Percentiles rank a stretch among this genome's conserved stretches.
These are phyloP conservation scores for Cymodocea nodosa DNA, from an alignment of 116 monocot species.

Conservation along the genomic window DNA sequence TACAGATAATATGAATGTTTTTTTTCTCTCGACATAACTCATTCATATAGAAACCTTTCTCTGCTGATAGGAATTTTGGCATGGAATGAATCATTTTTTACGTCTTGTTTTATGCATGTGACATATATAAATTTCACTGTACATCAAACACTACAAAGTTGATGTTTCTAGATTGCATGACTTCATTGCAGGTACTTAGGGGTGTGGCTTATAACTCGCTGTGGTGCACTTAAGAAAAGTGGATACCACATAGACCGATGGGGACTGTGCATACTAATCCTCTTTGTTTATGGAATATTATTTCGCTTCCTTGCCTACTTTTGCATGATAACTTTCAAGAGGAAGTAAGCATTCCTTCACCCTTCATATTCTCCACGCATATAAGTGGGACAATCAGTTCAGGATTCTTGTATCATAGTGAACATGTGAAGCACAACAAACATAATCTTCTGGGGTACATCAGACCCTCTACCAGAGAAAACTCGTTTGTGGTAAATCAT, in stretches of 20 bases:
- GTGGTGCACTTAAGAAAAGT: conserved; percentile 45
- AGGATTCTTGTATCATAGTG: no score
- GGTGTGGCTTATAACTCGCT: conserved; percentile 93
- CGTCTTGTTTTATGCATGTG: no score
- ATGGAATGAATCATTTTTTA: no score
- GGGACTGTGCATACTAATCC: conserved; percentile 48
- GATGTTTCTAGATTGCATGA: neutral
- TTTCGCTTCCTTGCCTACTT: conserved; percentile 82
- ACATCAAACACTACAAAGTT: no score
- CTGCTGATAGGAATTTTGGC: no score
- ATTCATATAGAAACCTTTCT: no score
- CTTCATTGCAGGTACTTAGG: conserved; percentile 57
- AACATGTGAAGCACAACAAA: no score
- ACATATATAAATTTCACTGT: no score
- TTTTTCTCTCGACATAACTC: no score
- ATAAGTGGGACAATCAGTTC: no score
- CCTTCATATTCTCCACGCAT: neutral
- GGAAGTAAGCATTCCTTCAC: conserved; percentile 22
- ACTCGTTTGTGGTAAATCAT: neutral
- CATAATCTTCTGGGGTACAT: no score
- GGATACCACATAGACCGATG: conserved; percentile 53
- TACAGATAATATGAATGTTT: no score
- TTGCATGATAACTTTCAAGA: conserved; percentile 65
- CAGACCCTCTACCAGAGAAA: neutral
- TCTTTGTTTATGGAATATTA: conserved; percentile 47